Conservation (phyloP, 2,329 filamentous ascomycete genomes). For the Alternaria consortialis region DNA sequence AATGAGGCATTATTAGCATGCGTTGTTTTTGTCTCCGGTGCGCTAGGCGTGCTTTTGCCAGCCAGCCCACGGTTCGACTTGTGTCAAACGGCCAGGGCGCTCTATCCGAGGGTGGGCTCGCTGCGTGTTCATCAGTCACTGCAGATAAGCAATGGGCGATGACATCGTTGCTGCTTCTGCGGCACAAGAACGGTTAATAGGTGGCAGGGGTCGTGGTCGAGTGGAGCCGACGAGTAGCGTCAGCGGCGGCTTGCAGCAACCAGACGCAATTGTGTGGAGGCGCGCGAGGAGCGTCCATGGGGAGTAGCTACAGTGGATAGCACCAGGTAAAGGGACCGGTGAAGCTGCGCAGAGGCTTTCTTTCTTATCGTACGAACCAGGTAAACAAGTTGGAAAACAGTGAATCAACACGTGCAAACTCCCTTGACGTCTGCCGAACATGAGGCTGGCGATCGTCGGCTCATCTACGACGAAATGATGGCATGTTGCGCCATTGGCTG, state of each 20-base stretch:
- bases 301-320: neutral
- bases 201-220: conserved; percentile 16
- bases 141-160: conserved; percentile 31
- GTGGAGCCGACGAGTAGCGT: conserved; percentile 31
- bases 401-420: neutral
- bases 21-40: conserved; percentile 20
- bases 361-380: neutral
- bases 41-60: conserved; percentile 5
- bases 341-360: neutral
- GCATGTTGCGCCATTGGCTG: conserved; percentile 20
- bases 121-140: conserved; percentile 21
- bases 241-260: conserved; percentile 27
- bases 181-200: conserved; percentile 19
- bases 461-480: conserved; percentile 13
- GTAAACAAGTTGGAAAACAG: neutral
- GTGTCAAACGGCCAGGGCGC: conserved; percentile 5
- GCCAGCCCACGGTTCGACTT: conserved; percentile 6
- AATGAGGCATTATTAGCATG: conserved; percentile 28
- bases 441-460: conserved; percentile 10
- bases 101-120: conserved; percentile 11
- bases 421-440: neutral
- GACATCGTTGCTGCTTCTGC: conserved; percentile 24
- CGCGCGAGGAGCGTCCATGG: conserved; percentile 1
- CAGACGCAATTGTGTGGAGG: conserved; percentile 12
- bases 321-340: neutral